These are phyloP conservation scores for Penicillium sp. DNA, from an alignment of 2,329 filamentous ascomycete species.

Conservation along the genomic window DNA sequence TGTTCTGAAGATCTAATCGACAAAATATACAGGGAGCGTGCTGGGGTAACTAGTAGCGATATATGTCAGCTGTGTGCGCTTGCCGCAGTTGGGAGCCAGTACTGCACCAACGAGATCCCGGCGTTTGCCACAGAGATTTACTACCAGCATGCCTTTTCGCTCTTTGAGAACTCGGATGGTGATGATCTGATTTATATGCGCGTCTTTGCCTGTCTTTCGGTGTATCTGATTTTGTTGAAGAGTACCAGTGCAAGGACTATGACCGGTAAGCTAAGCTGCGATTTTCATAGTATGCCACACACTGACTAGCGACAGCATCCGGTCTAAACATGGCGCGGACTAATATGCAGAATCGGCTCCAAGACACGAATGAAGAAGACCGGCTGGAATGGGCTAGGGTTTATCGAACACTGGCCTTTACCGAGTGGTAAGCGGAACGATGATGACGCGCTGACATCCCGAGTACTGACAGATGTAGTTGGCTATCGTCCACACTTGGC, in stretches of 20 bases:
- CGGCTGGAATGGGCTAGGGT: not conserved
- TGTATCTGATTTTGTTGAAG: conserved; percentile 5
- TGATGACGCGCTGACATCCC: rapidly evolving
- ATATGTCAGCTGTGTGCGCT: conserved; percentile 4
- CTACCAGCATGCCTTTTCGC: not conserved
- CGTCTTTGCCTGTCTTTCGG: not conserved
- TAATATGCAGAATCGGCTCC: not conserved
- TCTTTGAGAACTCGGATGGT: not conserved
- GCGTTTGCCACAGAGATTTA: not conserved
- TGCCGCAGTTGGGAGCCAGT: conserved; percentile 2
- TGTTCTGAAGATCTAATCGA: not conserved
- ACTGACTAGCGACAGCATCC: not conserved
- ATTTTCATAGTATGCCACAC: not conserved
- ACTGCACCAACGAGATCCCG: conserved; percentile 5
- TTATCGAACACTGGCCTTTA: conserved; percentile 1
- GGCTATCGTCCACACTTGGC: not conserved
- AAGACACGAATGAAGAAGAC: not conserved
- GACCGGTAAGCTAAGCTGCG: not conserved
- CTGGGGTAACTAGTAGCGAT: not conserved
- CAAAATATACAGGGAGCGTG: not conserved
- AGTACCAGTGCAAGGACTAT: conserved; percentile 1
- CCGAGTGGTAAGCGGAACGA: not conserved
- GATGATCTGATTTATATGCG: not conserved
- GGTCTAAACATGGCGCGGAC: not conserved
- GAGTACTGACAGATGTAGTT: not conserved